Evolutionary conservation across 2,329 filamentous ascomycete genomes (phyloP), one percentile per base, ranked within the genome.

Genomic region (Arthroderma uncinatum): DNA sequence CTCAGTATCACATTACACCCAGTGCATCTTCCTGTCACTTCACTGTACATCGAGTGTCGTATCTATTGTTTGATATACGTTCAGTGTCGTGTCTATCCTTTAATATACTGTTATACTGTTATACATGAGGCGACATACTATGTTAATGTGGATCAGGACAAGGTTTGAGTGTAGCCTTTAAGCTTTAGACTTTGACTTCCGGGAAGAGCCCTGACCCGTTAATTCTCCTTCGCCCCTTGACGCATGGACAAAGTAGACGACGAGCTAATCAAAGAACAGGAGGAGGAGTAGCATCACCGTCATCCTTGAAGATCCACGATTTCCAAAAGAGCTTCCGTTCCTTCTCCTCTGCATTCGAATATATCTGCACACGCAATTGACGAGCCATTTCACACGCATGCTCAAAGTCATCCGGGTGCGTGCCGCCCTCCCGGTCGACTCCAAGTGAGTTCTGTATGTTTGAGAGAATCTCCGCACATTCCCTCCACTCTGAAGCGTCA

Each of bases 401-500:
- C 8, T 59, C 59, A 54, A 56, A 61, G 34, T 60, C 58, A 1
- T 53, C 56, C 10, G 44, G 54, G 21, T 60, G 58, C 19, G 56
- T 60, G 14, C 60, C 56, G n/a, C 60, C 60, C 33, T 60, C 58
- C 1, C 33, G 30, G 23, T 61, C 58, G 36, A 60, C 55, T 10
- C 50, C 56, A 28, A 61, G 23, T 16, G 16, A 8, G 9, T 61
- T 40, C 19, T 54, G 30, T 4, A 55, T 34, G 7, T 12, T 33
- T 1, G 50, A 55, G 4, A 60, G 56, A 1, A 60, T 42, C 21
- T 47, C 50, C 10, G 23, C 58, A 23, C 53, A 61, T 19, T 60
- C 60, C 37, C 57, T 61, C 60, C 60, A 61, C n/a, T 60, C 60
- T 3, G 48, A 2, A 2, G 60, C 30, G 16, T 61, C 54, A 4